Conservation (phyloP, 371 early-diverging fungal species). For the Mortierella sp. region DNA sequence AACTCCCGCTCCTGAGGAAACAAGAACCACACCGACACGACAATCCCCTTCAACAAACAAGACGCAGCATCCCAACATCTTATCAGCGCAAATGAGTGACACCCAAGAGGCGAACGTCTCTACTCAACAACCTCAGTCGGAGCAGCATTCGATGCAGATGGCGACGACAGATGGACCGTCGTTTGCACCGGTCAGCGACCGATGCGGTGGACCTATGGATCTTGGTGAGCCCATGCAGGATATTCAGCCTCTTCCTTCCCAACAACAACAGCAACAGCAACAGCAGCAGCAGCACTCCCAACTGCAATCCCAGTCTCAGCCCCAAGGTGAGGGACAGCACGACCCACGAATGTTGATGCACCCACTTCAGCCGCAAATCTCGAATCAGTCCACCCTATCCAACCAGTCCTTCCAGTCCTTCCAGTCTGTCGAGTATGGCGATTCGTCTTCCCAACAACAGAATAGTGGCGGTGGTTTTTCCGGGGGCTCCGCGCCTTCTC, state of each 20-base stretch:
- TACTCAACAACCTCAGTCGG: background rate
- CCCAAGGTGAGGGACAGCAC: background rate
- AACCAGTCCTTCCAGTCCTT: constrained; percentile 9
- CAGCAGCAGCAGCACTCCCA: background rate
- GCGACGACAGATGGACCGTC: background rate
- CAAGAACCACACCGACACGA: background rate
- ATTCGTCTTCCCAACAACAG: background rate
- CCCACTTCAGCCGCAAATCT: constrained; percentile 1
- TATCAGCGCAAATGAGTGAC: background rate
- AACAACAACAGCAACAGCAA: background rate
- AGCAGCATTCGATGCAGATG: background rate
- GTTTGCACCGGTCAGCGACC: background rate
- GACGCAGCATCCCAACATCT: background rate
- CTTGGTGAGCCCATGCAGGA: constrained; percentile 1
- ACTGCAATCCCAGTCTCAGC: background rate
- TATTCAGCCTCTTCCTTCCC: background rate
- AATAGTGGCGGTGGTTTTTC: background rate
- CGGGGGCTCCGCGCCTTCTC: background rate
- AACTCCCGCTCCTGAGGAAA: no score
- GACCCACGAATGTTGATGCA: background rate
- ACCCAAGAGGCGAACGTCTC: constrained; percentile 4
- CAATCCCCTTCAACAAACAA: background rate
- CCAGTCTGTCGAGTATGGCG: background rate
- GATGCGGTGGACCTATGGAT: constrained; percentile 20
- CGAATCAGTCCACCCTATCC: constrained; percentile 8